Evolutionary conservation across 2,329 filamentous ascomycete species (phyloP).

Genomic region (Phialophora expanda): DNA sequence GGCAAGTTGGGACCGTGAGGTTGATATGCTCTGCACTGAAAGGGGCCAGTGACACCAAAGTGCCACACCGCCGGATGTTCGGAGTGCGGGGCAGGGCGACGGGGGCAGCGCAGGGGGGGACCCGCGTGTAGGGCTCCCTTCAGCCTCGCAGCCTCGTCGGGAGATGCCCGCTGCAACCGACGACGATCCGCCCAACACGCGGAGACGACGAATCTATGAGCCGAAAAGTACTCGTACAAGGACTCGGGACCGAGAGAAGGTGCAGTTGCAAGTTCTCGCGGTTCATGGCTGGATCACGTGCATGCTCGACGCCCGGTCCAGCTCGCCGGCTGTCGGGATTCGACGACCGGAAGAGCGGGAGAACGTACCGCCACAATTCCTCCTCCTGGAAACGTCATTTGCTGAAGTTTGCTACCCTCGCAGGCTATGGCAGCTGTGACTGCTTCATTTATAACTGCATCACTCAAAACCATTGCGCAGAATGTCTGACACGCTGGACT

Average conservation of each 20-base stretch:
- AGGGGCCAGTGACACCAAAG: neutral
- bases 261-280: neutral
- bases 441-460: neutral
- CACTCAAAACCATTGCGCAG: neutral
- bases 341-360: conserved; percentile 16
- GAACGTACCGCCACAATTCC: conserved; percentile 5
- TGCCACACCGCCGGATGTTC: conserved; percentile 20
- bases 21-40: neutral
- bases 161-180: neutral
- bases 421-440: neutral
- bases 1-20: neutral
- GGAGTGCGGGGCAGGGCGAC: conserved; percentile 21
- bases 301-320: neutral
- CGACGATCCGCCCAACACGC: neutral
- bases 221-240: neutral
- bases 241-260: neutral
- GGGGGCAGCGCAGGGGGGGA: neutral
- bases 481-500: neutral
- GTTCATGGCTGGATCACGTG: neutral
- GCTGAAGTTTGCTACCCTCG: neutral
- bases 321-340: neutral
- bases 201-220: neutral
- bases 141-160: conserved; percentile 24
- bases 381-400: neutral
- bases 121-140: neutral